phyloP scores from a whole-genome alignment of 257 asterid genomes.

The Jacaranda mimosifolia region DNA sequence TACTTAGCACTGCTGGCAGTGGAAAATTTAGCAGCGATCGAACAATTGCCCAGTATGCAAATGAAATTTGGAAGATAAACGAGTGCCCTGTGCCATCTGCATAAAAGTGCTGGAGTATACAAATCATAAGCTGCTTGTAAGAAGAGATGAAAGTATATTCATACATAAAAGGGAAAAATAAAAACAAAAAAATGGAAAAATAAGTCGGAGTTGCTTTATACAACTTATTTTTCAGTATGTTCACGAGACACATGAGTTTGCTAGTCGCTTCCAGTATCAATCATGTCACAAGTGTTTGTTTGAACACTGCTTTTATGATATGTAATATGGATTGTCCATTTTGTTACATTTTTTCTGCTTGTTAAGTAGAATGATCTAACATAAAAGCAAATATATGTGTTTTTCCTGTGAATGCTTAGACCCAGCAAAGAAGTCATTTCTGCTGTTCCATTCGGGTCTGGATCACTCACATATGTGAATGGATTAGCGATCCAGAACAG shows the following conservation, averaged over 20 bases:
- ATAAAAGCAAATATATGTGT: background rate
- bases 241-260: no score
- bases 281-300: no score
- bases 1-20: constrained; percentile 94
- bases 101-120: background rate
- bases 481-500: no score
- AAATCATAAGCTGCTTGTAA: background rate
- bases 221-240: no score
- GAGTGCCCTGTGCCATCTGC: constrained; percentile 64
- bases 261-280: no score
- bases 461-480: no score
- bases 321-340: background rate
- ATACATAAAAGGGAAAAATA: background rate
- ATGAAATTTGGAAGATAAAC: constrained; percentile 82
- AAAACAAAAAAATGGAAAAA: background rate
- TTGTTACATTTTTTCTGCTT: background rate
- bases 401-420: no score
- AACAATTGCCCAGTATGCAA: constrained; percentile 90
- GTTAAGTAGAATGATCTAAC: background rate
- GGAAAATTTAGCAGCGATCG: constrained; percentile 98
- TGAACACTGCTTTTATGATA: background rate
- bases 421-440: no score
- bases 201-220: background rate
- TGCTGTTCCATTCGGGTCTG: no score
- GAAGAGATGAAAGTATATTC: background rate